phyloP scores from a whole-genome alignment of 2,329 filamentous ascomycete species.

The Aspergillus novofumigatus region DNA sequence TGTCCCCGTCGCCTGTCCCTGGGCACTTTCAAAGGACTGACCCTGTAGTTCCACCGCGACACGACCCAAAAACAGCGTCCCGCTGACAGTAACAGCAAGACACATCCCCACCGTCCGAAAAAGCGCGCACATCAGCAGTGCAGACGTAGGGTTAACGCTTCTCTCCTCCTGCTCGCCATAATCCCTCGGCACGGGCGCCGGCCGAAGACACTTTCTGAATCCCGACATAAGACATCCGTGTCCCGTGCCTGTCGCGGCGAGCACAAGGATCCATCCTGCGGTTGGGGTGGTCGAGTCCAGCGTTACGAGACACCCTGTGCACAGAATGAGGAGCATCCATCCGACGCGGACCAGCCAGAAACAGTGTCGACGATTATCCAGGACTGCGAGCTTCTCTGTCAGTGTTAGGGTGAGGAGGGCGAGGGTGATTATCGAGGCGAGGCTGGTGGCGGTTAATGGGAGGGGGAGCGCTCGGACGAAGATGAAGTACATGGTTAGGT shows the following conservation, averaged over 20 bases:
- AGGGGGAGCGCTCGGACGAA: conserved; percentile 32
- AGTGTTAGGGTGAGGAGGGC: conserved; percentile 19
- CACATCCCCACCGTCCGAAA: conserved; percentile 43
- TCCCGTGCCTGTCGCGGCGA: conserved; percentile 40
- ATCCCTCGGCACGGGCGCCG: conserved; percentile 21
- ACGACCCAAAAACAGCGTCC: conserved; percentile 40
- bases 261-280: conserved; percentile 33
- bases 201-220: conserved; percentile 40
- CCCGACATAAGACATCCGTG: conserved; percentile 40
- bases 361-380: conserved; percentile 12
- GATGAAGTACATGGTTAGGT: conserved; percentile 40
- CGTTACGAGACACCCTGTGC: conserved; percentile 36
- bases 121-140: conserved; percentile 38
- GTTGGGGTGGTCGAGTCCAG: conserved; percentile 31
- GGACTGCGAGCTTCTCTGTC: conserved; percentile 12
- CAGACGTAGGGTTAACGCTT: conserved; percentile 5
- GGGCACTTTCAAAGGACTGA: conserved; percentile 6
- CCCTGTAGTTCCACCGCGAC: conserved; percentile 27
- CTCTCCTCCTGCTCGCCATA: neutral
- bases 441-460: conserved; percentile 34
- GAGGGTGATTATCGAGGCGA: conserved; percentile 35
- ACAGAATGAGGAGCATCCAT: conserved; percentile 36
- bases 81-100: conserved; percentile 40
- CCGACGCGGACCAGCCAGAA: conserved; percentile 43
- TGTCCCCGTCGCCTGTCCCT: conserved; percentile 13